Evolutionary conservation across 805 yeast species (phyloP).

Genomic region (Metschnikowia lochheadii): DNA sequence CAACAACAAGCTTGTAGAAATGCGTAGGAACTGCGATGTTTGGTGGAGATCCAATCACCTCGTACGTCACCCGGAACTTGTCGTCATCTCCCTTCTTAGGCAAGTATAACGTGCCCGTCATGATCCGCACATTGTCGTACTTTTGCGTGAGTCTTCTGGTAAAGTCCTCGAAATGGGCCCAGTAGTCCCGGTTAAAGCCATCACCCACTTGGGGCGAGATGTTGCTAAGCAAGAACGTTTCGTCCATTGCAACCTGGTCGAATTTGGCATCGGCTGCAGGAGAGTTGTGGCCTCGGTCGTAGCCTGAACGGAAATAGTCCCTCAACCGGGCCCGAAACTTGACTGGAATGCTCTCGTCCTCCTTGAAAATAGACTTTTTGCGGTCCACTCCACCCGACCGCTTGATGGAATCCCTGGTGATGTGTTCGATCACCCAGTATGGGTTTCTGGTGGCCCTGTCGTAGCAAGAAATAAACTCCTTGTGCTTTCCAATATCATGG

Average conservation of each 20-base stretch:
- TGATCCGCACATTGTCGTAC: conserved; percentile 73
- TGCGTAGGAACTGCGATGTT: conserved; percentile 96
- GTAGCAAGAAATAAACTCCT: conserved; percentile 81
- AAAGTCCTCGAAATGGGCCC: conserved; percentile 96
- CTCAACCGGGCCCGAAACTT: conserved; percentile 70
- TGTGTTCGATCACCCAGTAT: conserved; percentile 84
- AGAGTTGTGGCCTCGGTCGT: conserved; percentile 95
- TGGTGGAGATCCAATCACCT: conserved; percentile 95
- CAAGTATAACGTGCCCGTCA: conserved; percentile 90
- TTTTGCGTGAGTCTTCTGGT: conserved; percentile 68
- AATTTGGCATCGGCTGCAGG: conserved; percentile 97
- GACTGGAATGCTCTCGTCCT: conserved; percentile 77
- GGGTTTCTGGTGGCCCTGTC: conserved; percentile 86
- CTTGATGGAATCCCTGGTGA: conserved; percentile 66
- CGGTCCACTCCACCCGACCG: conserved; percentile 60
- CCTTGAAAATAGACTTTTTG: conserved; percentile 75
- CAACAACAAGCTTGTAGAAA: conserved; percentile 86
- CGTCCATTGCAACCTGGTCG: conserved; percentile 89
- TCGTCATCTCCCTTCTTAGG: conserved; percentile 82
- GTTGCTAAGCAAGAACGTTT: conserved; percentile 84
- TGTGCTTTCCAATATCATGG: conserved; percentile 70
- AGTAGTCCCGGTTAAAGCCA: conserved; percentile 93
- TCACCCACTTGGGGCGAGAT: conserved; percentile 97
- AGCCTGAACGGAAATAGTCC: conserved; percentile 93
- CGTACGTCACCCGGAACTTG: conserved; percentile 79